Base-by-base conservation (phyloP, 495 filamentous ascomycete species). In the Penicillium lagena region DNA sequence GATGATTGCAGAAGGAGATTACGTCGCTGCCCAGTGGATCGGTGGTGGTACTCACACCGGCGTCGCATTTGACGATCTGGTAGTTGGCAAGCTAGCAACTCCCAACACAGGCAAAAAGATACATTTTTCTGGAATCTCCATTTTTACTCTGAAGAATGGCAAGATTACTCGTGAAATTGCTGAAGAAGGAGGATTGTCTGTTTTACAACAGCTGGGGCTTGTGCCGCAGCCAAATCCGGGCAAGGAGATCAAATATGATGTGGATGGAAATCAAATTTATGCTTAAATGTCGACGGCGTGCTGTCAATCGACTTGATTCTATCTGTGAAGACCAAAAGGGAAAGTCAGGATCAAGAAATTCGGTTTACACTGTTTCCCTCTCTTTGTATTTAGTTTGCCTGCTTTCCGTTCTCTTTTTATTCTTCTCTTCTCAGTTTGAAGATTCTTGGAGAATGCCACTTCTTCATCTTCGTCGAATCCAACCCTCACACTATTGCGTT, bases 31-130 rank as follows among this genome's bases (percentile, higher is more conserved):
- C 12, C 40, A 42, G 30, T 50, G 47, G 47, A 39, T 50, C 28
- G 42, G 47, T 7, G 47, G 47, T 13, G 47, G 47, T 7, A 50
- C 39, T 13, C 47, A 50, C 29, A 50, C 47, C 17, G 47, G 47
- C n/a, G 15, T 9, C 8, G 47, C 30, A 13, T 50, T 45, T 45
- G 32, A 46, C 38, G 40, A 45, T 31, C 28, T 45, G 22, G 17
- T 42, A 37, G 34, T 45, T 14, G 42, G 42, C 27, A 29, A 45
- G 33, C 28, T 45, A 12, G 31, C 22, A 1, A 37, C n/a, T 30
- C 41, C 47, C 7, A 50, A 50, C 32, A 37, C 47, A 13, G 47
- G 47, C 10, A 38, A 22, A 39, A 42, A 50, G 35, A 32, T 50
- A 4, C 29, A 45, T 22, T 50, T 50, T 34, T 50, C 47, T 8